phyloP scores from a whole-genome alignment of 306 rosid species.

The Styphnolobium japonicum region DNA sequence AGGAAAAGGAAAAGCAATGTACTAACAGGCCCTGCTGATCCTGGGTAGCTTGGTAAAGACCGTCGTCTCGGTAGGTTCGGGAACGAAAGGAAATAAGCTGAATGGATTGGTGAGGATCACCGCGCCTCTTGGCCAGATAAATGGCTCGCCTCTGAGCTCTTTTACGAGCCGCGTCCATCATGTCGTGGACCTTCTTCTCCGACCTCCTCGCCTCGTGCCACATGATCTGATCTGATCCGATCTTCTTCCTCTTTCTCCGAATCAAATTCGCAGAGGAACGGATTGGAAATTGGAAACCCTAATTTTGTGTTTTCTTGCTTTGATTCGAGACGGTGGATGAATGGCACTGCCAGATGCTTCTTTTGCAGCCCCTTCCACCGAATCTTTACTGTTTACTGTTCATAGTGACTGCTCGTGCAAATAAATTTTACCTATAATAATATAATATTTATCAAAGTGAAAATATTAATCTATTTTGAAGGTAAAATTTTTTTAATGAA shows the following conservation, averaged over 20 bases:
- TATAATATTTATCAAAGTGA: no score
- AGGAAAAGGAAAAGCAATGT: background rate
- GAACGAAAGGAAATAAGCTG: constrained; percentile 70
- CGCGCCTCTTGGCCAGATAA: constrained; percentile 89
- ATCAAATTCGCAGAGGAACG: no score
- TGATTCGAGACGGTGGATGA: no score
- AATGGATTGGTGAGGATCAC: constrained; percentile 93
- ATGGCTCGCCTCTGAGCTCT: constrained; percentile 95
- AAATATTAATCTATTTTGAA: no score
- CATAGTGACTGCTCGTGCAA: no score
- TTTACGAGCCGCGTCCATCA: constrained; percentile 99
- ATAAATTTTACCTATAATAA: no score
- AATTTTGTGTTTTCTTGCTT: no score
- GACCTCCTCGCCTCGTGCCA: constrained; percentile 99
- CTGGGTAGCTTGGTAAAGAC: constrained; percentile 86
- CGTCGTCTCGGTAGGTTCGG: constrained; percentile 87
- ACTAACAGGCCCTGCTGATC: constrained; percentile 98
- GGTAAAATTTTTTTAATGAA: no score
- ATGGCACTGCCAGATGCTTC: no score
- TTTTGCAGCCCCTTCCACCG: no score
- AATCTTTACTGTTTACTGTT: no score
- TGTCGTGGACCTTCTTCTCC: constrained; percentile 96
- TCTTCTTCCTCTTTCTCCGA: background rate
- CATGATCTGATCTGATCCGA: constrained; percentile 60
- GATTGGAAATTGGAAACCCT: no score